Evolutionary conservation across 495 filamentous ascomycete genomes (phyloP), one percentile per base, ranked within the genome.

Genomic region (Xylaria sp.): DNA sequence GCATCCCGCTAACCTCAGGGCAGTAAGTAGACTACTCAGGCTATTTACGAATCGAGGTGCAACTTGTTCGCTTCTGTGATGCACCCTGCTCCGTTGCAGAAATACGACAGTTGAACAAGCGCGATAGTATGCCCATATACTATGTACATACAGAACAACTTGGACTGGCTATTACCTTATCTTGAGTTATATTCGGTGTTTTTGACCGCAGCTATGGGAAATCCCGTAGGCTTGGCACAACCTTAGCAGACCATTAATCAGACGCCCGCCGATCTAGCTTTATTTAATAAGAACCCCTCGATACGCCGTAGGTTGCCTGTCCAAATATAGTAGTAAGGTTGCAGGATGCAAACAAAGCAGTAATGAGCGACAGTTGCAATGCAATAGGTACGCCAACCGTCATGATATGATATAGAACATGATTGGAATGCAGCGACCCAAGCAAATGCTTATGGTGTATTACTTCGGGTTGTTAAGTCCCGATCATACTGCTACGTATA

Each of bases 161-260:
- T 24, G 29, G 33, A 61, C 6, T 14, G 41, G 41, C 19, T 63
- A 63, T 33, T 46, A 37, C 19, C 29, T 66, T 66, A 50, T 66
- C 44, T 44, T 24, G 29, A 19, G 33, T 53, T 55, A 26, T 44
- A 44, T 31, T 43, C 19, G 19, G 21, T 40, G 43, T 55, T 37
- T 33, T 41, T n/a, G 21, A 55, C 48, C 48, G 55, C 21, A 31
- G 31, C 14, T 31, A 31, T 68, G 26, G 53, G 26, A 61, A 40
- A 24, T 62, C 29, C 43, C 44, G 43, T 9, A 31, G 33, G 44
- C 58, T 69, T 69, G 67, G 67, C 67, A 24, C 40, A 61, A n/a
- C 35, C 17, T 69, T 21, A 43, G 31, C 31, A 40, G 11, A 26
- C 59, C 37, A 41, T 62, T 19, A 33, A 62, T 29, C 59, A 62